A percentile compares a stretch with the other conserved stretches of the same genome.
These are phyloP conservation scores for Paracorniculantispora psalliotae DNA, from an alignment of 2,329 filamentous ascomycete genomes.

Conservation along the genomic window DNA sequence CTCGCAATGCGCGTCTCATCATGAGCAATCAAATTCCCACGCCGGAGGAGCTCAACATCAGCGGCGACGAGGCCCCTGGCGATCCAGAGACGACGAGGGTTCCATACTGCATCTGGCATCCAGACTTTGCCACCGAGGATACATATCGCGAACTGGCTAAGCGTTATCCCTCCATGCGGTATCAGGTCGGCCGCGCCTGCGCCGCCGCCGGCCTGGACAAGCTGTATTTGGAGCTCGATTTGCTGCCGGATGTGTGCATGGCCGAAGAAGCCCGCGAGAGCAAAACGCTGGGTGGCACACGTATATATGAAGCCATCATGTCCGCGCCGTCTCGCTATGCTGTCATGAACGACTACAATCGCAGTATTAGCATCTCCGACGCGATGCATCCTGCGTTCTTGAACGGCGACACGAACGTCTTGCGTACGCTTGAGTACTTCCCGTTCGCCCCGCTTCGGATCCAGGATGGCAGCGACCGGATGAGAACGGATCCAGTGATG, in stretches of 20 bases:
- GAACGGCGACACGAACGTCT: constrained; percentile 16
- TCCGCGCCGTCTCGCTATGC: constrained; percentile 20
- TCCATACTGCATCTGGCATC: constrained; percentile 40
- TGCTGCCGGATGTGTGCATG: constrained; percentile 34
- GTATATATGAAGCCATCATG: constrained; percentile 31
- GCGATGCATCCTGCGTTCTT: constrained; percentile 9
- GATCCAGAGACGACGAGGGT: background rate
- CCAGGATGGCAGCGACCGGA: too few relatives aligned
- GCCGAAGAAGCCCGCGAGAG: constrained; percentile 36
- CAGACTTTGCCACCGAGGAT: constrained; percentile 29
- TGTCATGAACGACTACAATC: constrained; percentile 34
- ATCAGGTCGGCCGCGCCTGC: constrained; percentile 35
- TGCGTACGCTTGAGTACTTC: background rate
- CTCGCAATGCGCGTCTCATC: constrained; percentile 29
- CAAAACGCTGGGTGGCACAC: constrained; percentile 5
- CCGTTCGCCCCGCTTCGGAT: too few relatives aligned
- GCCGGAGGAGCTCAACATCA: constrained; percentile 14
- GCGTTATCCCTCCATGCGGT: constrained; percentile 29
- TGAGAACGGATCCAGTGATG: too few relatives aligned
- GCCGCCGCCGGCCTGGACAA: constrained; percentile 32
- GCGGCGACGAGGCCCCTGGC: background rate
- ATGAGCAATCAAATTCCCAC: constrained; percentile 32
- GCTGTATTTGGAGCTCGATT: constrained; percentile 31
- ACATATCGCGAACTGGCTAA: constrained; percentile 30
- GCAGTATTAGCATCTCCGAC: constrained; percentile 3